Evolutionary conservation across 257 asterid species (phyloP).

Genomic region (Ilex aquifolium): DNA sequence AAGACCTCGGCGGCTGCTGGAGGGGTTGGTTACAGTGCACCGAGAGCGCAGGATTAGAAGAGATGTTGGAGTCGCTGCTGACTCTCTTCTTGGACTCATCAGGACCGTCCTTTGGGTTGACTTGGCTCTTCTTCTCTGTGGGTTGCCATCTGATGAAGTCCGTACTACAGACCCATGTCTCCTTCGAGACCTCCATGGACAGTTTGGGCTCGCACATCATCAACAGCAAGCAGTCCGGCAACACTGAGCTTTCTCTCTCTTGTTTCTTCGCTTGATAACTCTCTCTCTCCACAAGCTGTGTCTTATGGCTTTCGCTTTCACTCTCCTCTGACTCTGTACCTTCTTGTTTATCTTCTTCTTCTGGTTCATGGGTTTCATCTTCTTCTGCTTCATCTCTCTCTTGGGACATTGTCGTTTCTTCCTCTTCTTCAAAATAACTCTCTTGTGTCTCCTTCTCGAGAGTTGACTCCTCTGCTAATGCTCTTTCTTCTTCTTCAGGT

Average conservation of each 20-base stretch:
- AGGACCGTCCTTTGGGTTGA: conserved; percentile 8
- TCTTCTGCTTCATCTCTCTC: not conserved
- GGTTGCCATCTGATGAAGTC: conserved; percentile 81
- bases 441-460: conserved; percentile 5
- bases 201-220: conserved; percentile 99
- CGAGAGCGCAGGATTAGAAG: not conserved
- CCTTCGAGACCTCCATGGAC: conserved; percentile 95
- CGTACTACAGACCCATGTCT: conserved; percentile 94
- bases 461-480: conserved; percentile 13
- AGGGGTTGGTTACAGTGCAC: not conserved
- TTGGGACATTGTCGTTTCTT: not conserved
- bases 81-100: conserved; percentile 29
- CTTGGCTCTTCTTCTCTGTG: conserved; percentile 44
- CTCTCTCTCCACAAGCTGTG: no score
- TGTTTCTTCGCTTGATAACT: conserved; percentile 4
- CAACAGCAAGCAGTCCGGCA: conserved; percentile 78
- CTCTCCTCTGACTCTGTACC: conserved; percentile 5
- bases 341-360: conserved; percentile 1
- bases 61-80: conserved; percentile 18
- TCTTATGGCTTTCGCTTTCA: conserved; percentile 4
- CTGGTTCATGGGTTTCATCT: conserved; percentile 12
- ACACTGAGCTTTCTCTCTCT: conserved; percentile 17
- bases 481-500: conserved; percentile 17
- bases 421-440: conserved; percentile 6
- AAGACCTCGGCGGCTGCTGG: conserved; percentile 60